Conservation (phyloP, 495 filamentous ascomycete genomes). For the Penicillium cinerascens region DNA sequence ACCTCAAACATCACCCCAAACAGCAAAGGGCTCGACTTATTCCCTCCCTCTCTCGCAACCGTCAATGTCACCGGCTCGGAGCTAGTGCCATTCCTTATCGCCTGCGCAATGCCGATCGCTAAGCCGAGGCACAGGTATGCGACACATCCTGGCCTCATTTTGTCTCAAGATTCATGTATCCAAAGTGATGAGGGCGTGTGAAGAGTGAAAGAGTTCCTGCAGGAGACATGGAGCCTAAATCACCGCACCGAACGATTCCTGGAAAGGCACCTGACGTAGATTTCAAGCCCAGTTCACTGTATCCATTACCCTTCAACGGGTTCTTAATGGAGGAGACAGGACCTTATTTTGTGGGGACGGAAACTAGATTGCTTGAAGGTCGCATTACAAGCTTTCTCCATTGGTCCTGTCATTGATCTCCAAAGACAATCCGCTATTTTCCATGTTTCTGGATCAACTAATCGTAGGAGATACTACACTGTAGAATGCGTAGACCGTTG, state of each 20-base stretch:
- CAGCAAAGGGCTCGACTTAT: constrained; percentile 50
- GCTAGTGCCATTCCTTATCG: neutral
- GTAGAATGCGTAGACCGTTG: too few relatives aligned
- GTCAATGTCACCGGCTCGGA: constrained; percentile 13
- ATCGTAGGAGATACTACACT: neutral
- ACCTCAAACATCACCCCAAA: constrained; percentile 63
- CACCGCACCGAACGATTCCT: neutral
- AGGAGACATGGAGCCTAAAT: neutral
- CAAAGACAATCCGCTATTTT: neutral
- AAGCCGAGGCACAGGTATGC: constrained; percentile 13
- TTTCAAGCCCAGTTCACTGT: neutral
- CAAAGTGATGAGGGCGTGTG: neutral
- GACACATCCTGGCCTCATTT: constrained; percentile 2
- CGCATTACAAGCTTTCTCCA: neutral
- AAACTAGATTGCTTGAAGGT: neutral
- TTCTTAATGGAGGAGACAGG: neutral
- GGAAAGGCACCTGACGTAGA: neutral
- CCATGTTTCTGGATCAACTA: neutral
- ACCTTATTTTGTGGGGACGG: neutral
- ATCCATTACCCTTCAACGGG: neutral
- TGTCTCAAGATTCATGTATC: neutral
- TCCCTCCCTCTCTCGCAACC: constrained; percentile 46
- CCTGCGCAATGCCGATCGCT: constrained; percentile 12
- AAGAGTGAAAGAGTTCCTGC: neutral
- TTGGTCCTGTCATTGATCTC: neutral